Conservation (phyloP, 768 basidiomycete species). For the Leccinum broughii region DNA sequence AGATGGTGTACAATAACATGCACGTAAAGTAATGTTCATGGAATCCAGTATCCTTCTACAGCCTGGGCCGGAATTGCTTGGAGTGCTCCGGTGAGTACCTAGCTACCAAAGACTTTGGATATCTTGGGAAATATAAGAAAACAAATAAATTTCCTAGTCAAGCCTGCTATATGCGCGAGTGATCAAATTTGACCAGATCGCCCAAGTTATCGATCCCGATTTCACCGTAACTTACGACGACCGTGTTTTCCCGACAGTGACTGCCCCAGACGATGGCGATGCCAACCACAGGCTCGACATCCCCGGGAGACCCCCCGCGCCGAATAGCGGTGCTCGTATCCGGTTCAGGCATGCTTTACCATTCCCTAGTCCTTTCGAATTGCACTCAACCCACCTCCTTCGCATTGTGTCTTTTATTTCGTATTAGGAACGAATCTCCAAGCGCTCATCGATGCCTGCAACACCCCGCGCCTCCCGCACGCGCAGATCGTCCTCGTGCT, state of each 20-base stretch:
- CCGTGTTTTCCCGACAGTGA: background rate
- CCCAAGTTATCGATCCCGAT: background rate
- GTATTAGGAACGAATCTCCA: conserved; percentile 88
- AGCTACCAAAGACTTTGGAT: background rate
- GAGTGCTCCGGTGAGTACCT: too few relatives aligned
- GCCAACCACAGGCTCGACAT: background rate
- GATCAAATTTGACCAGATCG: background rate
- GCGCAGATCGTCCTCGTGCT: conserved; percentile 77
- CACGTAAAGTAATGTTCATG: too few relatives aligned
- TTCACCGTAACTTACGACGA: conserved; percentile 7
- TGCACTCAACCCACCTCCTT: background rate
- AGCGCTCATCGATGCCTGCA: conserved; percentile 87
- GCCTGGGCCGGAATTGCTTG: too few relatives aligned
- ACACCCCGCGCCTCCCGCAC: conserved; percentile 71
- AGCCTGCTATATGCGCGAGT: background rate
- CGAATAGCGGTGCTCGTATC: conserved; percentile 52
- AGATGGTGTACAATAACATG: conserved; percentile 3
- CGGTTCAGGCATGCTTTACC: conserved; percentile 51
- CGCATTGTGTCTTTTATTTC: background rate
- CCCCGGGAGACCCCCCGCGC: conserved; percentile 1
- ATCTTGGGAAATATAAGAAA: background rate
- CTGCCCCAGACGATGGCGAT: conserved; percentile 2
- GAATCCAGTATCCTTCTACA: too few relatives aligned
- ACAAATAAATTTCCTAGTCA: background rate
- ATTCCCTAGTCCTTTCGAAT: background rate